Base-by-base conservation (phyloP, 2,329 filamentous ascomycete genomes). In the Diaporthe capsici region DNA sequence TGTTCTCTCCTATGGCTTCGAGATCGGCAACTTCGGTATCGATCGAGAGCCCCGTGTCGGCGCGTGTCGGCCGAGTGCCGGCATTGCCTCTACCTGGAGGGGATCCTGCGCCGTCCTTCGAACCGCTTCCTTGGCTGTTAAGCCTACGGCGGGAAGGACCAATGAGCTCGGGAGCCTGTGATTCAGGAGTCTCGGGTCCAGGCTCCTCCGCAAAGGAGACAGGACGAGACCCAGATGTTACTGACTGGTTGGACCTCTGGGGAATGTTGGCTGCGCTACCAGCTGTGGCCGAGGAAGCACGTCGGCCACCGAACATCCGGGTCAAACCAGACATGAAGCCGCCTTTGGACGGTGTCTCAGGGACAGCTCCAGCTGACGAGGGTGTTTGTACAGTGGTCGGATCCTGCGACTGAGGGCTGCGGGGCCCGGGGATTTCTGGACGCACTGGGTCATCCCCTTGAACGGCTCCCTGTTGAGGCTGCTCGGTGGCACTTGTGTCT, bases 101-200 rank as follows among this genome's bases (percentile, higher is more conserved):
- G 13, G 65, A 31, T 70, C n/a, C 49, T 42, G 34, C n/a, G n/a
- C n/a, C 15, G 1, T n/a, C 34, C 31, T 55, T 49, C 17, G 65
- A 42, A 53, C 65, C 31, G 37, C 49, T 70, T n/a, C 31, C 34
- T 55, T 28, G 65, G 28, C 65, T 70, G 8, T 55, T 42, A 25
- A 55, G 60, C 47, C 47, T 53, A 12, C 13, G 7, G 12, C 65
- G 47, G 15, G 47, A 39, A 31, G 65, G 65, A 6, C 65, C 65
- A 25, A 28, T n/a, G 9, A 53, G 47, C 31, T 39, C 47, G 28
- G 28, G 44, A 22, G 9, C 8, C 44, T 34, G 34, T 55, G 34
- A 1, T 28, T 9, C 49, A 34, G 49, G 12, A 55, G 20, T 6
- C 7, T 10, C 2, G n/a, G 13, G 13, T 22, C 6, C 49, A 42